Base-by-base conservation (phyloP, 2,329 filamentous ascomycete species). In the Cordyceps farinosa region DNA sequence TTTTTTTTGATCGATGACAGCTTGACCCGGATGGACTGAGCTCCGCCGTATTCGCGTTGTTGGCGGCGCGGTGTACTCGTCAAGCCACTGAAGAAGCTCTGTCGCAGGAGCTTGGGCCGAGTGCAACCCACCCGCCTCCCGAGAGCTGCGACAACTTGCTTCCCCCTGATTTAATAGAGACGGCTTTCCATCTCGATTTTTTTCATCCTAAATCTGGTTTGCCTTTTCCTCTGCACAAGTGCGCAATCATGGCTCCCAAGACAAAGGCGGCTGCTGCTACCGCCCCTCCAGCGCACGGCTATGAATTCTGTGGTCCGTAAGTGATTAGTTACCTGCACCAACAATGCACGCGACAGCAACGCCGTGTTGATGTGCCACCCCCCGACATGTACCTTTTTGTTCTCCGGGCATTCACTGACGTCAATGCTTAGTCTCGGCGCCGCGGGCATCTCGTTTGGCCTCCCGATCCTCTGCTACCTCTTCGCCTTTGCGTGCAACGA, bases 401-500 rank as follows among this genome's bases (percentile, higher is more conserved):
- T 22, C 2, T 29, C 62, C 17, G 65, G 67, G 60, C 71, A 53
- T 56, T n/a, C 50, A 6, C 45, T 27, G 6, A 48, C 55, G 40
- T 63, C 47, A 53, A 53, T 40, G 27, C n/a, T 59, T 52, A 96
- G 92, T 61, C 80, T 88, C 48, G 93, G 92, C 62, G 91, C 90
- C 42, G 85, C 89, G 65, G 84, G 79, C 65, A 91, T 98, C 71
- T 90, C 90, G 8, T 89, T 96, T 70, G 88, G 88, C 63, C 86
- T 97, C 1, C 94, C 94, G 0, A 65, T 92, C 48, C 82, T 93
- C 67, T 85, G 92, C 69, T 96, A 95, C 77, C 74, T 87, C 69
- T 89, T 94, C 72, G 84, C 88, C 53, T 96, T 97, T 73, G 81
- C 89, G 70, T 97, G 94, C 83, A 98, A 97, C 78, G 93, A 98